A percentile compares a stretch with the other conserved stretches of the same genome.
Conservation (phyloP, 2,329 filamentous ascomycete species). For the Arthroderma sp. region DNA sequence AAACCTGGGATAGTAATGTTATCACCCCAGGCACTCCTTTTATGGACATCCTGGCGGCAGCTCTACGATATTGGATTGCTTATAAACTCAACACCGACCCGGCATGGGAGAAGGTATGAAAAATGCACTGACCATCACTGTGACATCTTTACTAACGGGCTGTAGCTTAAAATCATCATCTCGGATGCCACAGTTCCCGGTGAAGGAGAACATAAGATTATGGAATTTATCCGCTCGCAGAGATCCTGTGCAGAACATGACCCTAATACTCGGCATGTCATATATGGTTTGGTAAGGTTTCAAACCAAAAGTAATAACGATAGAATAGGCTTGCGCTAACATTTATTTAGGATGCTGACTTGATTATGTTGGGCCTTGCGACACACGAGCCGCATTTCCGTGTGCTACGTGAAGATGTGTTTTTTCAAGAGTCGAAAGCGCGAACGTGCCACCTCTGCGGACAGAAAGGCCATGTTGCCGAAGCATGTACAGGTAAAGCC, state of each 20-base stretch:
- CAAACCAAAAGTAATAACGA: neutral
- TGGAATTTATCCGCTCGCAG: slow-evolving; percentile 94
- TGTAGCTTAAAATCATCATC: slow-evolving; percentile 80
- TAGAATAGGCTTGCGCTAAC: slow-evolving; percentile 13
- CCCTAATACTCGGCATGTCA: slow-evolving; percentile 93
- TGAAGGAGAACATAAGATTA: slow-evolving; percentile 98
- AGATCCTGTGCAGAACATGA: slow-evolving; percentile 81
- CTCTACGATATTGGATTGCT: slow-evolving; percentile 88
- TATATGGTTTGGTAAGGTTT: slow-evolving; percentile 60
- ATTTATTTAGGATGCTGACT: slow-evolving; percentile 58
- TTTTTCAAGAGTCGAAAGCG: slow-evolving; percentile 73
- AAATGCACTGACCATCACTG: neutral
- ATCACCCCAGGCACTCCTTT: slow-evolving; percentile 97
- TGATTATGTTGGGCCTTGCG: slow-evolving; percentile 95
- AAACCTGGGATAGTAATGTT: slow-evolving; percentile 78
- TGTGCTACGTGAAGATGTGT: slow-evolving; percentile 92
- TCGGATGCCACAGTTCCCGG: slow-evolving; percentile 96
- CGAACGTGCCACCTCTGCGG: slow-evolving; percentile 79
- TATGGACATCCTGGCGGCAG: slow-evolving; percentile 87
- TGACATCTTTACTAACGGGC: slow-evolving; percentile 13
- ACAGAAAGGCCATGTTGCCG: slow-evolving; percentile 80
- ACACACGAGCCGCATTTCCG: slow-evolving; percentile 97
- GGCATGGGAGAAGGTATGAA: slow-evolving; percentile 62
- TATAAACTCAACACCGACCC: slow-evolving; percentile 97
- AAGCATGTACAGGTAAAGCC: slow-evolving; percentile 65